A percentile compares a stretch with the other conserved stretches of the same genome.
These are phyloP conservation scores for Leishmania braziliensis DNA, from an alignment of 208 protist genomes.

Conservation along the genomic window DNA sequence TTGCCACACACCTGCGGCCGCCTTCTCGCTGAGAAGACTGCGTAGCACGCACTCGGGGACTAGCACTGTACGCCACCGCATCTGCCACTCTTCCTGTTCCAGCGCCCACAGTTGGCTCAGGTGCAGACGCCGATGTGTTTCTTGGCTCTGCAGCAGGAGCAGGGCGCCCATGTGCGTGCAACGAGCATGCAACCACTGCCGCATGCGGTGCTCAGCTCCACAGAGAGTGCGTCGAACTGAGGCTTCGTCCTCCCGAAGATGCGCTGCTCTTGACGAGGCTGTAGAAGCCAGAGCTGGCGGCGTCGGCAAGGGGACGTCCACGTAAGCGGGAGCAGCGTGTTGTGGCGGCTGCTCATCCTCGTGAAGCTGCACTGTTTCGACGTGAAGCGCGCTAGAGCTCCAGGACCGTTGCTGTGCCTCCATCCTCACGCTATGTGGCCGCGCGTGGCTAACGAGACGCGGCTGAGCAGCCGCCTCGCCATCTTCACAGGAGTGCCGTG, in stretches of 20 bases:
- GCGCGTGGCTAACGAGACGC: background rate
- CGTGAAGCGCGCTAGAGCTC: background rate
- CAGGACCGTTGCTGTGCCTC: slow-evolving; percentile 4
- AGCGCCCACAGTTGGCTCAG: slow-evolving; percentile 2
- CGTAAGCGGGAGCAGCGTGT: background rate
- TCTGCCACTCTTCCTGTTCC: slow-evolving; percentile 19
- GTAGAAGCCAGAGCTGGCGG: background rate
- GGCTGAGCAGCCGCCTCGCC: background rate
- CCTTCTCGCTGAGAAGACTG: background rate
- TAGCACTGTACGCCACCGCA: slow-evolving; percentile 14
- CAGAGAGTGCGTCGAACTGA: background rate
- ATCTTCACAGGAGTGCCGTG: slow-evolving; percentile 5
- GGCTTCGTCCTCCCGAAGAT: background rate
- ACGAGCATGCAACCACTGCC: background rate
- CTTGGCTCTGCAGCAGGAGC: background rate
- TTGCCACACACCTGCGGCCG: background rate
- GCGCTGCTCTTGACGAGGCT: background rate
- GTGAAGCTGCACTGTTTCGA: background rate
- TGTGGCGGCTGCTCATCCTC: background rate
- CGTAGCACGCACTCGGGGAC: slow-evolving; percentile 29
- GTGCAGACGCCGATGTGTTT: slow-evolving; percentile 1
- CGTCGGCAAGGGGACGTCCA: background rate
- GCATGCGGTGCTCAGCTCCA: slow-evolving; percentile 1
- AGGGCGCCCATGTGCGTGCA: background rate
- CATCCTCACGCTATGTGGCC: background rate